These are phyloP conservation scores for Fusarium odoratissimum DNA, from an alignment of 2,329 filamentous ascomycete species.

Conservation along the genomic window DNA sequence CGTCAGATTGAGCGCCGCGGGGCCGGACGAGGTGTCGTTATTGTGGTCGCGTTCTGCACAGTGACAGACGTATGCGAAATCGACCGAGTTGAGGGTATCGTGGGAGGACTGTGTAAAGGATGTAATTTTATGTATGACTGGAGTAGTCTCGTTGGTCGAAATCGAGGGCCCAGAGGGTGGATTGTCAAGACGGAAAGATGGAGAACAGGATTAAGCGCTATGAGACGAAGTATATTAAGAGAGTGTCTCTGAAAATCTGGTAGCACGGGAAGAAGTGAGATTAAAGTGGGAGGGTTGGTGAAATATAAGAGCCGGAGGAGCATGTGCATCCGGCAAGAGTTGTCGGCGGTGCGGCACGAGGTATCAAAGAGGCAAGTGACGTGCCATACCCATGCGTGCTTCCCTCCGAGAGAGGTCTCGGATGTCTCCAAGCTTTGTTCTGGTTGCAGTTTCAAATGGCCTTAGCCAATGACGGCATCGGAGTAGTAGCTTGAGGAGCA, in stretches of 20 bases:
- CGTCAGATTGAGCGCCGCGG: neutral
- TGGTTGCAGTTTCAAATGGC: neutral
- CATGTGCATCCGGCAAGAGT: conserved; percentile 15
- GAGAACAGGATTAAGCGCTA: conserved; percentile 1
- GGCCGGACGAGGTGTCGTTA: neutral
- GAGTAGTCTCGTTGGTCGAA: conserved; percentile 21
- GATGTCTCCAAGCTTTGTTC: conserved; percentile 5
- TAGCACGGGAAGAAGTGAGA: conserved; percentile 1
- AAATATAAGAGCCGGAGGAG: conserved; percentile 3
- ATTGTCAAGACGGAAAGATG: conserved; percentile 21
- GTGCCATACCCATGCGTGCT: conserved; percentile 24
- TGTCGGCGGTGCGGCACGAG: conserved; percentile 41
- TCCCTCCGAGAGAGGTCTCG: conserved; percentile 14
- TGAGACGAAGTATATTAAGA: neutral
- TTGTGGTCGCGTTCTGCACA: conserved; percentile 11
- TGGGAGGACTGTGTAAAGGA: conserved; percentile 1
- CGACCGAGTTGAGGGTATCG: conserved; percentile 3
- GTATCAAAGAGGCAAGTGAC: conserved; percentile 39
- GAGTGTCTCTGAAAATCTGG: neutral
- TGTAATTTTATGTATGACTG: conserved; percentile 31
- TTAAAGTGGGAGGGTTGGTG: conserved; percentile 3
- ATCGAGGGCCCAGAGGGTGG: conserved; percentile 19
- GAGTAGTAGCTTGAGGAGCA: conserved; percentile 13
- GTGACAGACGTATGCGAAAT: conserved; percentile 1
- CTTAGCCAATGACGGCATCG: conserved; percentile 17